A percentile compares a stretch with the other conserved stretches of the same genome.
These are phyloP conservation scores for Trichophyton benhamiae DNA, from an alignment of 2,329 filamentous ascomycete genomes.

Conservation along the genomic window DNA sequence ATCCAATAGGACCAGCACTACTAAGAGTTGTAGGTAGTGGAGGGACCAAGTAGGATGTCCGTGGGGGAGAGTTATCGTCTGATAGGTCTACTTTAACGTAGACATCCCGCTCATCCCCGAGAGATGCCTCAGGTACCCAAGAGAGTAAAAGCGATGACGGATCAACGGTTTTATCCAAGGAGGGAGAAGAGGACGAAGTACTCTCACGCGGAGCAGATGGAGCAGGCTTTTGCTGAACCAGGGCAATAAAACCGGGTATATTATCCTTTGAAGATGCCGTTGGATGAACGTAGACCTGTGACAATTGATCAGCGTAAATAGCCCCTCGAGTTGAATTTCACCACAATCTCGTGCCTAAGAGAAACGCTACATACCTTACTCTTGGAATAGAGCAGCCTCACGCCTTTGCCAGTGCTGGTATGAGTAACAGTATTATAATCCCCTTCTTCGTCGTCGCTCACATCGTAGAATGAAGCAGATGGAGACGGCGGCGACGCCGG, in stretches of 20 bases:
- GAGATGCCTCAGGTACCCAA: constrained; percentile 80
- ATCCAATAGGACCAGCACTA: constrained; percentile 57
- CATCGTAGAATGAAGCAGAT: constrained; percentile 78
- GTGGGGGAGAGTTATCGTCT: constrained; percentile 67
- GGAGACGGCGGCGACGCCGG: constrained; percentile 49
- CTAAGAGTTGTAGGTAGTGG: constrained; percentile 76
- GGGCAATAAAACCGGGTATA: constrained; percentile 81
- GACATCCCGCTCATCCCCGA: constrained; percentile 73
- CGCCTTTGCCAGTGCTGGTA: constrained; percentile 57
- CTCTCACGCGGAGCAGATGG: constrained; percentile 22
- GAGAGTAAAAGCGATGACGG: constrained; percentile 72
- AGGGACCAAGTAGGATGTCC: constrained; percentile 80
- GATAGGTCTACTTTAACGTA: constrained; percentile 96
- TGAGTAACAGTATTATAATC: constrained; percentile 91
- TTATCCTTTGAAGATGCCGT: constrained; percentile 91
- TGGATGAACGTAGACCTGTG: constrained; percentile 89
- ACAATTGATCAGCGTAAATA: background rate
- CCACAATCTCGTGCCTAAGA: background rate
- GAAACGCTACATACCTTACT: constrained; percentile 57
- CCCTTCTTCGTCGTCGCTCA: constrained; percentile 92
- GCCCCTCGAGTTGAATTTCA: background rate
- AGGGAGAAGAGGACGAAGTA: constrained; percentile 33
- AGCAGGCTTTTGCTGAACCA: constrained; percentile 67
- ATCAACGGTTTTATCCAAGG: constrained; percentile 25
- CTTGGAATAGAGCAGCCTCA: constrained; percentile 90